Evolutionary conservation across 305 asterid species (phyloP).

Genomic region (Andrographis paniculata): DNA sequence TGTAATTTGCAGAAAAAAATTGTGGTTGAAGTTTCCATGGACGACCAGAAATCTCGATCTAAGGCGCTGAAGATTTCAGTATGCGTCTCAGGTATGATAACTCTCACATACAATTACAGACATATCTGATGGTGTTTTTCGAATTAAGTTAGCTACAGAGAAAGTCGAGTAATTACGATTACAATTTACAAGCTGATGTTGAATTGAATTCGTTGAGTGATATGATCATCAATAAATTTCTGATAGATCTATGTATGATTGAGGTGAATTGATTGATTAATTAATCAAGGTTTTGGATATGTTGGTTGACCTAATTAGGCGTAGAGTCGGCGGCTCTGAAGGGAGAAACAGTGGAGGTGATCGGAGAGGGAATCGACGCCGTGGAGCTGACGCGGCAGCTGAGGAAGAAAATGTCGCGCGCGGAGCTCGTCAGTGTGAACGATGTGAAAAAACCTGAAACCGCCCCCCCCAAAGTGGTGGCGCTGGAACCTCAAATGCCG

Average conservation of each 20-base stretch:
- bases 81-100: slow-evolving; percentile 25
- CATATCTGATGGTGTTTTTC: not conserved
- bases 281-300: not conserved
- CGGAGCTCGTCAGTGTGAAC: slow-evolving; percentile 41
- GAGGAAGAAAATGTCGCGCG: slow-evolving; percentile 43
- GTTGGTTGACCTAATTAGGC: too few relatives aligned
- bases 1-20: slow-evolving; percentile 31
- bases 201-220: too few relatives aligned
- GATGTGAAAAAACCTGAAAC: slow-evolving; percentile 27
- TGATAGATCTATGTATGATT: too few relatives aligned
- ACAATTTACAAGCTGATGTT: too few relatives aligned
- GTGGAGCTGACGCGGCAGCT: slow-evolving; percentile 36
- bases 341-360: slow-evolving; percentile 49
- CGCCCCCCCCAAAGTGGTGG: slow-evolving; percentile 1
- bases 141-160: too few relatives aligned
- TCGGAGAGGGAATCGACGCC: slow-evolving; percentile 56
- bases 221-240: too few relatives aligned
- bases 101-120: too few relatives aligned
- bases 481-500: slow-evolving; percentile 4
- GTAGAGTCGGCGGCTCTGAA: slow-evolving; percentile 38
- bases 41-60: slow-evolving; percentile 27
- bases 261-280: not conserved
- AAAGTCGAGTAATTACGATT: too few relatives aligned
- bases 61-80: slow-evolving; percentile 33
- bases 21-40: slow-evolving; percentile 32